A percentile compares a stretch with the other conserved stretches of the same genome.
Conservation (phyloP, 1,284 basidiomycete species). For the Apiotrichum brassicae region DNA sequence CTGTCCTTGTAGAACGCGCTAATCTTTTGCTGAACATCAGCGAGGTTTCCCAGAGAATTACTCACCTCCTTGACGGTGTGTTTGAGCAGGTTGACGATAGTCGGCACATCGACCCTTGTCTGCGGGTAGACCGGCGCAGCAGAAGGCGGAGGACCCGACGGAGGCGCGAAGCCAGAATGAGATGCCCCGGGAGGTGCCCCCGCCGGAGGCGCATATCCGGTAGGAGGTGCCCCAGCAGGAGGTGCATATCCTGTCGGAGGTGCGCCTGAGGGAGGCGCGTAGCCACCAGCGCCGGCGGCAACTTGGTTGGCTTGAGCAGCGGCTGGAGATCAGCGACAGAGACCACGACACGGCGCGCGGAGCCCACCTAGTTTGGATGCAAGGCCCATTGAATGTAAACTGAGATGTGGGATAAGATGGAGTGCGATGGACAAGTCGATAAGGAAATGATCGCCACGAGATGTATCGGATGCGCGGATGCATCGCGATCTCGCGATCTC, state of each 20-base stretch:
- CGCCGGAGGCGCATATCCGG: background rate
- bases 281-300: background rate
- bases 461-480: no score
- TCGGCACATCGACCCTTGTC: background rate
- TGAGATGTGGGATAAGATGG: no score
- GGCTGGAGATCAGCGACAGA: background rate
- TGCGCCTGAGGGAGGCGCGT: background rate
- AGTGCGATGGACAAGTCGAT: no score
- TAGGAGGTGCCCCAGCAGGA: background rate
- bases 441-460: no score
- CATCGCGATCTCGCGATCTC: no score
- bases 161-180: no score
- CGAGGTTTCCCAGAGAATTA: no score
- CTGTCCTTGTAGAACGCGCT: slow-evolving; percentile 1
- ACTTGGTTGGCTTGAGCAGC: background rate
- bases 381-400: background rate
- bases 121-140: background rate
- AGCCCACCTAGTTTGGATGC: background rate
- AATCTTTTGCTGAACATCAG: background rate
- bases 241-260: background rate
- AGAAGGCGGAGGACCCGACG: no score
- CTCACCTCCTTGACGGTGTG: background rate
- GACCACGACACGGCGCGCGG: background rate
- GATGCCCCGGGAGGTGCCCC: no score
- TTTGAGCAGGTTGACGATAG: background rate